A percentile compares a stretch with the other conserved stretches of the same genome.
Evolutionary conservation across 352 stramenopile genomes (phyloP).

Genomic region (Phytophthora europaea): DNA sequence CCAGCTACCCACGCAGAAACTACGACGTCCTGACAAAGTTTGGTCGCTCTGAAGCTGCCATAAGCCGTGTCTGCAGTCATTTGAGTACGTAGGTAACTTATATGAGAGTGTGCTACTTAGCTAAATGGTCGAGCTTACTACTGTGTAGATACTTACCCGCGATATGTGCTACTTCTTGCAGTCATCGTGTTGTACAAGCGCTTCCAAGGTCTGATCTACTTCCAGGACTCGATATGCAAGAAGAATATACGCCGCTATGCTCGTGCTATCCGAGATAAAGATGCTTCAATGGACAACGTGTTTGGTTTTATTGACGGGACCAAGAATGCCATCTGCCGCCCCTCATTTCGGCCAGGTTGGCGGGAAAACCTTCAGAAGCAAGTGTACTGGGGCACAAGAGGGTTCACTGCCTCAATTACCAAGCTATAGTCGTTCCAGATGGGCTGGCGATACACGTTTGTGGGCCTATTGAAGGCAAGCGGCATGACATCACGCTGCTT

Average conservation of each 20-base stretch:
- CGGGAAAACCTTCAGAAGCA: neutral
- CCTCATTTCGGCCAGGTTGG: neutral
- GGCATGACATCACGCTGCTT: neutral
- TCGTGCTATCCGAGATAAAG: constrained; percentile 10
- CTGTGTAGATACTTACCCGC: constrained; percentile 11
- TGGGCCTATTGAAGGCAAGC: neutral
- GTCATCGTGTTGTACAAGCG: constrained; percentile 11
- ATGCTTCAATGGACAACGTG: constrained; percentile 16
- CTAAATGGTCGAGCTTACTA: too few relatives aligned
- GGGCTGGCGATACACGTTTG: neutral
- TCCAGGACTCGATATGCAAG: constrained; percentile 17
- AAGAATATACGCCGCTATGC: constrained; percentile 24
- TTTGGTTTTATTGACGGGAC: constrained; percentile 22
- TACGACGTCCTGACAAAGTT: too few relatives aligned
- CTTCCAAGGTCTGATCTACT: constrained; percentile 15
- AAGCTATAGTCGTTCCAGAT: neutral
- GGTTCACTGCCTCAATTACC: neutral
- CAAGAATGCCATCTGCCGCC: constrained; percentile 14
- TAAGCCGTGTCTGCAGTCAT: too few relatives aligned
- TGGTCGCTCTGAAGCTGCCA: too few relatives aligned
- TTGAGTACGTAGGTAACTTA: neutral
- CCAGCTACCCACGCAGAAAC: constrained; percentile 16
- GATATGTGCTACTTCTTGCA: constrained; percentile 3
- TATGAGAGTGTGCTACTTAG: too few relatives aligned
- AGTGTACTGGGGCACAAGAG: neutral